phyloP scores from a whole-genome alignment of 768 basidiomycete genomes.

The Amanita rubescens region DNA sequence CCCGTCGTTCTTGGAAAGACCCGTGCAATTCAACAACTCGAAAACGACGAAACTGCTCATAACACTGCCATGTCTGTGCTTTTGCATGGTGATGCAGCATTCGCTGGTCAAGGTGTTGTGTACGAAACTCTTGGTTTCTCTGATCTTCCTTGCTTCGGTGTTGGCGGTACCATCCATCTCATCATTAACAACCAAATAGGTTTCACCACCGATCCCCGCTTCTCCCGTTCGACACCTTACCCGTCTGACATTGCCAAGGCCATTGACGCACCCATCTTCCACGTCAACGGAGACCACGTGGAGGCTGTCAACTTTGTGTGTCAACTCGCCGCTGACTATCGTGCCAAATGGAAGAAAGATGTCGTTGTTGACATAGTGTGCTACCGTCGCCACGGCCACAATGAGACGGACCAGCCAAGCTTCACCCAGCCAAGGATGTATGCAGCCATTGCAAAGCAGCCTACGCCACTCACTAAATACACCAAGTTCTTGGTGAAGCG shows the following conservation, averaged over 20 bases:
- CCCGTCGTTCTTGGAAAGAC: conserved; percentile 99
- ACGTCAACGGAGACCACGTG: conserved; percentile 97
- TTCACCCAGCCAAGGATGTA: conserved; percentile 99
- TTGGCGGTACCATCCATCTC: conserved; percentile 95
- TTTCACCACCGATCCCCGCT: conserved; percentile 97
- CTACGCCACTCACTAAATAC: conserved; percentile 87
- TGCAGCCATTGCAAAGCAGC: conserved; percentile 90
- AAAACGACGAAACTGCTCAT: conserved; percentile 75
- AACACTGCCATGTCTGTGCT: conserved; percentile 90
- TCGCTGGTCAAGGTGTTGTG: conserved; percentile 96
- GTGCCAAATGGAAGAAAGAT: conserved; percentile 98
- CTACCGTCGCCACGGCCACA: conserved; percentile 98
- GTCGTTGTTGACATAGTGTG: conserved; percentile 98
- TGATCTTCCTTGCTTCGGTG: conserved; percentile 91
- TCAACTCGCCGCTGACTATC: conserved; percentile 96
- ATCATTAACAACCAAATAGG: conserved; percentile 99
- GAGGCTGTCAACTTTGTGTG: conserved; percentile 99
- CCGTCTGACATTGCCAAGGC: conserved; percentile 97
- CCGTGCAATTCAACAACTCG: conserved; percentile 93
- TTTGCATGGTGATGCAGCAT: conserved; percentile 96
- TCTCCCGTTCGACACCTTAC: conserved; percentile 96
- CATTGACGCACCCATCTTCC: conserved; percentile 98
- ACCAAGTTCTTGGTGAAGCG: conserved; percentile 85
- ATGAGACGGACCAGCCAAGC: conserved; percentile 97
- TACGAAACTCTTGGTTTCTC: conserved; percentile 99